phyloP scores from a whole-genome alignment of 352 stramenopile species.

The Globisporangium mamillatum region DNA sequence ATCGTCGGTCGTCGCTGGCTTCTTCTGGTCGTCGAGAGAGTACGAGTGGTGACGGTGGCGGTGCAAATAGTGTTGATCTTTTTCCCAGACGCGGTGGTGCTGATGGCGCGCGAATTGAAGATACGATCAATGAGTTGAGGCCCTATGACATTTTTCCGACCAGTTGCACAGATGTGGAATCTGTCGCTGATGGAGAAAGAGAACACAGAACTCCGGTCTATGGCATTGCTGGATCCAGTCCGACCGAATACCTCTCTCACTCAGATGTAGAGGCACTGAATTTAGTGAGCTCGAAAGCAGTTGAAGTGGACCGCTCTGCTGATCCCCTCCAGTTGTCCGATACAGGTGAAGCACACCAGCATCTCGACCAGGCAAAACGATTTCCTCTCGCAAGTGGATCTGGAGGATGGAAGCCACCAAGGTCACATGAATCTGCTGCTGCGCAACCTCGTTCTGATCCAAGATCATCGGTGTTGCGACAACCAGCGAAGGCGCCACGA shows the following conservation, averaged over 20 bases:
- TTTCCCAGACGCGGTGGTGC: background rate
- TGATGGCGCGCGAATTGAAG: background rate
- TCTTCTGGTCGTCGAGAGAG: conserved; percentile 5
- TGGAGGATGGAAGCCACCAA: conserved; percentile 1
- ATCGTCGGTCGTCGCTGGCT: conserved; percentile 11
- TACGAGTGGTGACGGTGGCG: background rate
- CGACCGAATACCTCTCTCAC: background rate
- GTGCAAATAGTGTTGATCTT: background rate
- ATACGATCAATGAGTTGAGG: background rate
- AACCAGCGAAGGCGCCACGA: conserved; percentile 12
- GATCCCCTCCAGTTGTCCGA: background rate
- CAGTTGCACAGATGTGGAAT: background rate
- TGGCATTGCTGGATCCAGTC: background rate
- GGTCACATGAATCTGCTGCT: background rate
- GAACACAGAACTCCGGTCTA: background rate
- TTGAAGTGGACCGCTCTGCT: background rate
- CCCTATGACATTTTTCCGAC: background rate
- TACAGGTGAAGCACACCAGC: background rate
- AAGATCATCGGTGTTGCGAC: background rate
- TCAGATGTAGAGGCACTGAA: background rate
- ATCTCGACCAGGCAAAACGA: background rate
- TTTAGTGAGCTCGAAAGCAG: background rate
- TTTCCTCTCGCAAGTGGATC: background rate
- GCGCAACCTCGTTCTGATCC: background rate
- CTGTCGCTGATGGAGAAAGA: background rate